Conservation (phyloP, 805 yeast species). For the Kodamaea nitidulidarum region DNA sequence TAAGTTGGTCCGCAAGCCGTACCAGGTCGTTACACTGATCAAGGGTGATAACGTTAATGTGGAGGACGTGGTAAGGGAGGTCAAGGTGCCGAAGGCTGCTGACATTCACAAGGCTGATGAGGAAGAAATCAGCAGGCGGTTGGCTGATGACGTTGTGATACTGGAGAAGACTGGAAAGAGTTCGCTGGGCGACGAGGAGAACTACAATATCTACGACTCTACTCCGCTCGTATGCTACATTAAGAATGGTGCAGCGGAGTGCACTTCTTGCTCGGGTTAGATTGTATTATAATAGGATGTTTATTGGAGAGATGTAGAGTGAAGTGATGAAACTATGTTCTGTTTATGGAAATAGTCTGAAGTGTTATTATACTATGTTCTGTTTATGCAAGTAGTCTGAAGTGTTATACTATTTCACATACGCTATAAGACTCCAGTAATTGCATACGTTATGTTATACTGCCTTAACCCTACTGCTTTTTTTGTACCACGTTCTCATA, state of each 20-base stretch:
- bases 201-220: conserved; percentile 31
- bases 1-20: conserved; percentile 21
- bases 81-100: conserved; percentile 7
- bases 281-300: conserved; percentile 5
- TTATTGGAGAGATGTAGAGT: conserved; percentile 5
- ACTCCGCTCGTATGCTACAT: conserved; percentile 32
- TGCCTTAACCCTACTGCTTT: too few relatives aligned
- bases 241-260: conserved; percentile 17
- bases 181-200: conserved; percentile 8
- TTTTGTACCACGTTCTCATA: too few relatives aligned
- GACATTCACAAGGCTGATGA: conserved; percentile 7
- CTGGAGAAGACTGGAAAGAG: conserved; percentile 9
- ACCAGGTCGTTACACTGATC: conserved; percentile 14
- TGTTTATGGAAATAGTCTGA: too few relatives aligned
- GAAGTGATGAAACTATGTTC: too few relatives aligned
- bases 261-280: conserved; percentile 25
- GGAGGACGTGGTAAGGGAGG: conserved; percentile 5
- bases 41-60: conserved; percentile 7
- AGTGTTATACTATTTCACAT: too few relatives aligned
- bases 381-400: too few relatives aligned
- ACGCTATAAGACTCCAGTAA: too few relatives aligned
- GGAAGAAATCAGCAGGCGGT: conserved; percentile 8
- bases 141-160: conserved; percentile 9
- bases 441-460: too few relatives aligned
- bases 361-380: too few relatives aligned